Percentiles rank a stretch among this genome's conserved stretches.
phyloP scores from a whole-genome alignment of 768 basidiomycete genomes.

The Hebeloma cylindrosporum region DNA sequence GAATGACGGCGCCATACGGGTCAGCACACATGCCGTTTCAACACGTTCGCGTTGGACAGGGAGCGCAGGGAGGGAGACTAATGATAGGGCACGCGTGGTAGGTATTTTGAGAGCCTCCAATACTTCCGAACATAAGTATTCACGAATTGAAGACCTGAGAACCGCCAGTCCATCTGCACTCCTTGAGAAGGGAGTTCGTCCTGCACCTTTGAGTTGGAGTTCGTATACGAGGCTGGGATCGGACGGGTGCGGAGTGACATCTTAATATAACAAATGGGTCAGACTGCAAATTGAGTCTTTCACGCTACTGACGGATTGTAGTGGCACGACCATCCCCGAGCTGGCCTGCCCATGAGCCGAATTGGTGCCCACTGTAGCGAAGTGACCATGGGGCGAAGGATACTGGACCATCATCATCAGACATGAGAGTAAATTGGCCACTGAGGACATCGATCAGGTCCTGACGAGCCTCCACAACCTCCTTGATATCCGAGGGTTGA shows the following conservation, averaged over 20 bases:
- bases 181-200: constrained; percentile 91
- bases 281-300: constrained; percentile 1
- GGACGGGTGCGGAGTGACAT: constrained; percentile 73
- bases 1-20: constrained; percentile 87
- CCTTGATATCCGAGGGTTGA: constrained; percentile 28
- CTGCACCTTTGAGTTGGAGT: constrained; percentile 92
- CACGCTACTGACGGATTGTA: constrained; percentile 54
- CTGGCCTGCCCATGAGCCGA: constrained; percentile 90
- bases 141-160: constrained; percentile 89
- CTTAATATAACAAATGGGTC: constrained; percentile 34
- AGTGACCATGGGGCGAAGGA: constrained; percentile 81
- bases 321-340: constrained; percentile 95
- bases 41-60: constrained; percentile 72
- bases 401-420: constrained; percentile 25
- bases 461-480: constrained; percentile 50
- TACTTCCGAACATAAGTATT: constrained; percentile 91
- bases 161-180: constrained; percentile 95
- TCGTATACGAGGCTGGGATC: constrained; percentile 64
- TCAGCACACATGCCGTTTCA: constrained; percentile 73
- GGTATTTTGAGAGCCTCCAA: constrained; percentile 80
- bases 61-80: constrained; percentile 72
- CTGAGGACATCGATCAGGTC: constrained; percentile 82
- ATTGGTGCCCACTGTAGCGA: constrained; percentile 90
- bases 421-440: constrained; percentile 72
- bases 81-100: constrained; percentile 82